Base-by-base conservation (phyloP, 805 yeast genomes). In the Wickerhamomyces xylosicus region DNA sequence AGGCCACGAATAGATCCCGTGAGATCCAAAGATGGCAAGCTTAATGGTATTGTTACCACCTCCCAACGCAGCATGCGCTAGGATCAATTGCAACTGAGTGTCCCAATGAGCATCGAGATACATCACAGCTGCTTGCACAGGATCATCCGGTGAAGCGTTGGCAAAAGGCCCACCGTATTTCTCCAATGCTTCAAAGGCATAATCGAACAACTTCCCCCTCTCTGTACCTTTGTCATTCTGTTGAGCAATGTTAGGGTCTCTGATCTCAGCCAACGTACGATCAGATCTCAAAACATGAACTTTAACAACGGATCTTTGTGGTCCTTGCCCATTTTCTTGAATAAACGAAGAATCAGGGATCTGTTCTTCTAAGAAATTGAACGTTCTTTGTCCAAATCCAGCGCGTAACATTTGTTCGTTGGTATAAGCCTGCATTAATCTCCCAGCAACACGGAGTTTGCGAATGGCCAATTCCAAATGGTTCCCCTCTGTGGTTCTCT, bases 1-100 rank as follows among this genome's bases (percentile, higher is more conserved):
- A n/a, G 98, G 97, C 94, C 95, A 92, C 1, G 95, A 74, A 56
- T 84, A 89, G 11, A 86, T 48, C 0, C 95, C 92, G 53, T 92
- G 97, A 6, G 95, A 79, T 5, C 98, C 98, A 59, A 89, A 90
- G 9, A 92, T 86, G 1, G 95, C 97, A 39, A 92, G 61, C 46
- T 77, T 77, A 33, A 85, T 64, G 33, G 74, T 64, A 33, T 70
- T 79, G 19, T 71, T 69, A 11, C 92, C 92, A 21, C 97, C 97
- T 35, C 97, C 97, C 15, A 90, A 62, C 0, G 97, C 97, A 2
- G 97, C 97, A 61, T 92, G 97, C 2, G 86, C 85, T 29, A 77
- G 57, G 36, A 92, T 77, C 46, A 83, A 60, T 16, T 75, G 66
- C 25, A 62, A 59, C 33, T 61, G 50, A 2, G 64, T 58, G 56